Evolutionary conservation across 2,329 filamentous ascomycete species (phyloP).

Genomic region (Annulohypoxylon truncatum): DNA sequence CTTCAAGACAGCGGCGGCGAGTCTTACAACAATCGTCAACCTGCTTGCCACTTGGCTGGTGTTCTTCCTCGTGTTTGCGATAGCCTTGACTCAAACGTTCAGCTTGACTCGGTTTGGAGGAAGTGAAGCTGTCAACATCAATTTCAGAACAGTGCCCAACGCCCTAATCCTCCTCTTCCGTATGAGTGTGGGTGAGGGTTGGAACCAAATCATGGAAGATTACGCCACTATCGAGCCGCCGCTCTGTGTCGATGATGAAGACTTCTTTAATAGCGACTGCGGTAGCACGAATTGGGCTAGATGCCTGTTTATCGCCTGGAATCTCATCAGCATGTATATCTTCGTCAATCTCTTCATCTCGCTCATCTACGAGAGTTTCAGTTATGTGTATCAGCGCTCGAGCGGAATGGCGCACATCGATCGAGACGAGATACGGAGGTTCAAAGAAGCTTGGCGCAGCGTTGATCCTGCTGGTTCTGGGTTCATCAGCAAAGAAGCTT

Average conservation of each 20-base stretch:
- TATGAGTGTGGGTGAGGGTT: slow-evolving; percentile 93
- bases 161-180: slow-evolving; percentile 93
- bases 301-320: slow-evolving; percentile 93
- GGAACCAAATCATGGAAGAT: slow-evolving; percentile 98
- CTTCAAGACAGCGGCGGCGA: slow-evolving; percentile 97
- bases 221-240: slow-evolving; percentile 84
- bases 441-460: slow-evolving; percentile 98
- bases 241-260: slow-evolving; percentile 75
- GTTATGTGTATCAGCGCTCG: slow-evolving; percentile 97
- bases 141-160: slow-evolving; percentile 94
- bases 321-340: slow-evolving; percentile 99
- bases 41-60: slow-evolving; percentile 97
- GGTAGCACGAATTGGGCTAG: slow-evolving; percentile 91
- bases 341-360: slow-evolving; percentile 99
- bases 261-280: slow-evolving; percentile 91
- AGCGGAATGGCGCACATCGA: slow-evolving; percentile 92
- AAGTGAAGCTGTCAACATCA: slow-evolving; percentile 80
- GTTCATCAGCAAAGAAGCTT: slow-evolving; percentile 89
- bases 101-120: slow-evolving; percentile 88
- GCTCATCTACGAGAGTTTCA: slow-evolving; percentile 99
- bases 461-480: slow-evolving; percentile 92
- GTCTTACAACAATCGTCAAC: slow-evolving; percentile 89
- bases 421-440: slow-evolving; percentile 91
- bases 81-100: slow-evolving; percentile 95
- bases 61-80: slow-evolving; percentile 94